These are phyloP conservation scores for Elsinoe ampelina DNA, from an alignment of 2,329 filamentous ascomycete species.

Conservation along the genomic window DNA sequence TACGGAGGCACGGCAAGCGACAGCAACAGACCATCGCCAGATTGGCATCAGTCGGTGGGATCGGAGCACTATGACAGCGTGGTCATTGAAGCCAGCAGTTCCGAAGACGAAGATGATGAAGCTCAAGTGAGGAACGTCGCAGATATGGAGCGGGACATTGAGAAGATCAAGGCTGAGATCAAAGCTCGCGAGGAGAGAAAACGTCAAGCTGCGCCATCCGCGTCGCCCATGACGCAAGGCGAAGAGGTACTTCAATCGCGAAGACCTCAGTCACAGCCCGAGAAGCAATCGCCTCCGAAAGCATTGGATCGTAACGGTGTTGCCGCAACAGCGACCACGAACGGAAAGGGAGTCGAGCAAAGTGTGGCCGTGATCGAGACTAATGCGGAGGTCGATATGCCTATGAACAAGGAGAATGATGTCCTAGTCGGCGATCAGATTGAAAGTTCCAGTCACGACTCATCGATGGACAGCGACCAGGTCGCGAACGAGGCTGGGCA, in stretches of 20 bases:
- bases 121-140: conserved; percentile 22
- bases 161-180: not conserved
- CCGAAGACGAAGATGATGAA: conserved; percentile 41
- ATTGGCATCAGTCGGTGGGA: not conserved
- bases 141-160: conserved; percentile 9
- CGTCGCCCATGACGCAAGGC: not conserved
- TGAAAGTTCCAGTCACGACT: no score
- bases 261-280: no score
- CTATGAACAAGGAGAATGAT: no score
- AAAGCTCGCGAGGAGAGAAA: not conserved
- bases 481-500: no score
- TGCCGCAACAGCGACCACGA: no score
- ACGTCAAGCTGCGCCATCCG: not conserved
- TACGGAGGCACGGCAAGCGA: not conserved
- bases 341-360: no score
- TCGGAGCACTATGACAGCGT: conserved; percentile 46
- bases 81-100: conserved; percentile 79
- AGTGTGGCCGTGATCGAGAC: no score
- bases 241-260: not conserved
- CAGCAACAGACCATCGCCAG: not conserved
- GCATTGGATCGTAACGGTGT: no score
- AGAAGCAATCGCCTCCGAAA: no score
- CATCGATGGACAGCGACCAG: no score
- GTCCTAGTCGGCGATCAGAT: no score
- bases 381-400: no score